phyloP scores from a whole-genome alignment of 179 eudicot species.

The Monotropa hypopitys region DNA sequence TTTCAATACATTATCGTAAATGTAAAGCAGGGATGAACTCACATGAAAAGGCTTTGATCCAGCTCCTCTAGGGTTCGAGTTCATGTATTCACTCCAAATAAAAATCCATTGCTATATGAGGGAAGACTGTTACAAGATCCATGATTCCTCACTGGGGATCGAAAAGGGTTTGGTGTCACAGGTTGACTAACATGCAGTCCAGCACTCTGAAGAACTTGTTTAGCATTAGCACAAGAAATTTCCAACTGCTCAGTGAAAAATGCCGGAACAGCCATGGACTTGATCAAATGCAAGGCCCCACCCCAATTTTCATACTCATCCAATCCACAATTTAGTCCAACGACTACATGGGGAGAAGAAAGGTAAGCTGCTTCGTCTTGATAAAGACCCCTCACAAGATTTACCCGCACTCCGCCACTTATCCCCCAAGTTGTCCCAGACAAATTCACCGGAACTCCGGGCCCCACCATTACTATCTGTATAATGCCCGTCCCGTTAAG shows the following conservation, averaged over 20 bases:
- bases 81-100: constrained; percentile 38
- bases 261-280: constrained; percentile 23
- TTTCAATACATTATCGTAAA: not conserved
- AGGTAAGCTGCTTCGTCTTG: constrained; percentile 36
- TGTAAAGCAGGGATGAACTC: not conserved
- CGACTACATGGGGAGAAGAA: constrained; percentile 28
- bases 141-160: constrained; percentile 28
- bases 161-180: constrained; percentile 40
- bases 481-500: constrained; percentile 32
- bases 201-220: constrained; percentile 34
- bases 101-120: constrained; percentile 31
- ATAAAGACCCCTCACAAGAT: constrained; percentile 36
- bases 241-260: constrained; percentile 37
- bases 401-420: constrained; percentile 32
- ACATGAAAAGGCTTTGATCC: not conserved
- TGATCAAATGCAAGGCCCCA: constrained; percentile 28
- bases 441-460: constrained; percentile 27
- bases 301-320: constrained; percentile 25
- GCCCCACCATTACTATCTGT: constrained; percentile 49
- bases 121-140: constrained; percentile 33
- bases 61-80: not conserved
- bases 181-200: constrained; percentile 32
- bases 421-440: constrained; percentile 37
- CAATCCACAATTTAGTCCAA: constrained; percentile 33
- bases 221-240: constrained; percentile 30